Evolutionary conservation across 495 filamentous ascomycete species (phyloP), one percentile per base, ranked within the genome.

Genomic region (Apiosordaria backusii): DNA sequence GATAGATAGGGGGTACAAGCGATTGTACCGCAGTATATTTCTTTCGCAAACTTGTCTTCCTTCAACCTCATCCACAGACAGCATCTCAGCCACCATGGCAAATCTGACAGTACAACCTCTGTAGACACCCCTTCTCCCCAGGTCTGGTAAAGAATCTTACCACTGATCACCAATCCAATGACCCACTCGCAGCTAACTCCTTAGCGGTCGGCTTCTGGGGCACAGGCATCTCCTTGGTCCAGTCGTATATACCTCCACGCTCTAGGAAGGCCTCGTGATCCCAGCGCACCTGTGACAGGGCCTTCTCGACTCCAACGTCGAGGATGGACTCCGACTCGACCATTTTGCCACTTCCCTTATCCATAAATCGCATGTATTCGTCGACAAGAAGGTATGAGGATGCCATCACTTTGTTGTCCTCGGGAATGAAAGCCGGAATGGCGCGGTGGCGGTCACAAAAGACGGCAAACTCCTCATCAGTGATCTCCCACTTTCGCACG

Each of bases 351-450:
- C 76, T 45, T n/a, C n/a, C 77, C 58, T 81, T 81, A 61, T 85
- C 83, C 16, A 87, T 67, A 65, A 87, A 87, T 15, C 85, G 74
- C 71, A 86, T 68, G 66, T 80, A 83, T 70, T 87, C 85, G 57
- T 87, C 84, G 10, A 87, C 68, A 62, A 87, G 74, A 3, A 87
- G 75, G 69, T 84, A 85, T 24, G 75, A 79, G 22, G 75, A 81
- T 22, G 74, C 79, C 85, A 88, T 87, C 19, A 85, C 53, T 0
- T 74, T 72, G 58, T 86, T 87, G 13, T 76, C 69, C 71, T 87
- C 84, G 0, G 82, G 79, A 4, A 85, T 75, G 57, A 84, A 80
- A 21, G 68, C 78, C 58, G 67, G 55, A 40, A 82, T 72, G n/a
- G 77, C 73, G 35, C 65, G 57, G 60, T 87, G 85, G 29, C 73